Evolutionary conservation across 2,329 filamentous ascomycete genomes (phyloP).

Genomic region (Cyclaneusma minus): DNA sequence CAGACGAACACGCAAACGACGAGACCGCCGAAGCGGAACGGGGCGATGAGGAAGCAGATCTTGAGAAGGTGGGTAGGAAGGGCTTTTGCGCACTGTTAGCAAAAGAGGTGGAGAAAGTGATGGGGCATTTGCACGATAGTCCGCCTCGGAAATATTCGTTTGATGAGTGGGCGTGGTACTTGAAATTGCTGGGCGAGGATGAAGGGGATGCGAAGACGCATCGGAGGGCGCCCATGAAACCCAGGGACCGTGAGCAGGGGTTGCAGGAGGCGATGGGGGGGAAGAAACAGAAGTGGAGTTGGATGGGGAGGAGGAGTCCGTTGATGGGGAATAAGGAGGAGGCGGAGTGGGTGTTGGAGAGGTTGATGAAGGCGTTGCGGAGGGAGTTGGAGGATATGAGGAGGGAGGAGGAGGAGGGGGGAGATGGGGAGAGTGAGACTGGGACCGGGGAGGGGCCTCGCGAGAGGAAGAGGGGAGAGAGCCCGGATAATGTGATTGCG

Average conservation of each 20-base stretch:
- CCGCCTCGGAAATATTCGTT: slow-evolving; percentile 56
- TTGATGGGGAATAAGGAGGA: slow-evolving; percentile 55
- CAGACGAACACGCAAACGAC: slow-evolving; percentile 5
- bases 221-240: slow-evolving; percentile 17
- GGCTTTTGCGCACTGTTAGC: slow-evolving; percentile 35
- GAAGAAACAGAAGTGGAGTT: slow-evolving; percentile 43
- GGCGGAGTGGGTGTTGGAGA: slow-evolving; percentile 58
- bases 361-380: slow-evolving; percentile 40
- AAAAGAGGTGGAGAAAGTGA: slow-evolving; percentile 52
- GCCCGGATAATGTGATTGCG: no score
- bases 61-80: slow-evolving; percentile 17
- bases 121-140: slow-evolving; percentile 41
- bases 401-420: slow-evolving; percentile 9
- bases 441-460: no score
- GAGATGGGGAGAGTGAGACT: no score
- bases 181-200: slow-evolving; percentile 58
- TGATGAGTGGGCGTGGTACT: slow-evolving; percentile 77
- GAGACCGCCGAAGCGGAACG: slow-evolving; percentile 5
- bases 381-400: slow-evolving; percentile 11
- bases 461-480: no score
- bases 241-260: slow-evolving; percentile 5
- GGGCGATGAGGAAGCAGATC: slow-evolving; percentile 6
- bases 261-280: slow-evolving; percentile 10
- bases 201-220: slow-evolving; percentile 35
- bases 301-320: slow-evolving; percentile 54